Conservation (phyloP, 495 filamentous ascomycete genomes). For the Poronia punctata region DNA sequence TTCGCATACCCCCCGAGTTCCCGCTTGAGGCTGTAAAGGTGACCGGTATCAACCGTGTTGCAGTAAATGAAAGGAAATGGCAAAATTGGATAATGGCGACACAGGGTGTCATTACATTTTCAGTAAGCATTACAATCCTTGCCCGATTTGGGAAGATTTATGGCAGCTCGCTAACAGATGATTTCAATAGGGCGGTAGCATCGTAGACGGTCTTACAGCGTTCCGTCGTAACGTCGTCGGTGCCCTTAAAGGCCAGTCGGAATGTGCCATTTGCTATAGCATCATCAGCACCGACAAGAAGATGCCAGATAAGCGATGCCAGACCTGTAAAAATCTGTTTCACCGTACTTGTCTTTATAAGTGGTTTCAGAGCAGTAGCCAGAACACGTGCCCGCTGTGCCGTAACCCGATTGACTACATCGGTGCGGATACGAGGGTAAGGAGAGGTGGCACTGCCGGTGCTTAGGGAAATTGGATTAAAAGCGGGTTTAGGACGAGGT, state of each 20-base stretch:
- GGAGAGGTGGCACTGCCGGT: slow-evolving; percentile 9
- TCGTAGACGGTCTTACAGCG: slow-evolving; percentile 76
- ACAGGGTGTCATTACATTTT: slow-evolving; percentile 90
- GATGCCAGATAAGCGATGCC: slow-evolving; percentile 83
- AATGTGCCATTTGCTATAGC: slow-evolving; percentile 96
- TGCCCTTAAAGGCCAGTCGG: slow-evolving; percentile 83
- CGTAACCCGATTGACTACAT: slow-evolving; percentile 72
- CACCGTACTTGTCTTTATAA: slow-evolving; percentile 84
- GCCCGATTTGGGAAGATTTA: background rate
- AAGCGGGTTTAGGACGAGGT: background rate
- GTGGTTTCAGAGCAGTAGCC: slow-evolving; percentile 92
- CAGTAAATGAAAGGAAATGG: slow-evolving; percentile 85
- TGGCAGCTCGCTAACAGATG: slow-evolving; percentile 6
- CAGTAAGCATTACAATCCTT: slow-evolving; percentile 35
- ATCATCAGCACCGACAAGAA: slow-evolving; percentile 82
- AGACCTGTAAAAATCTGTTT: slow-evolving; percentile 91
- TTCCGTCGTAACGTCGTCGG: slow-evolving; percentile 80
- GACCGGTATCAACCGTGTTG: slow-evolving; percentile 69
- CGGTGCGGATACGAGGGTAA: slow-evolving; percentile 21
- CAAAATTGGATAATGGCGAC: slow-evolving; percentile 73
- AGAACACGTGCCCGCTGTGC: slow-evolving; percentile 84
- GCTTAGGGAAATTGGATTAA: background rate
- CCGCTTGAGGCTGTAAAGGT: slow-evolving; percentile 76
- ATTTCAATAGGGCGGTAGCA: slow-evolving; percentile 57
- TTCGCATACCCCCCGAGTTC: slow-evolving; percentile 72